Evolutionary conservation across 2,329 filamentous ascomycete species (phyloP), one percentile per base, ranked within the genome.

Genomic region (Didymella pomorum): DNA sequence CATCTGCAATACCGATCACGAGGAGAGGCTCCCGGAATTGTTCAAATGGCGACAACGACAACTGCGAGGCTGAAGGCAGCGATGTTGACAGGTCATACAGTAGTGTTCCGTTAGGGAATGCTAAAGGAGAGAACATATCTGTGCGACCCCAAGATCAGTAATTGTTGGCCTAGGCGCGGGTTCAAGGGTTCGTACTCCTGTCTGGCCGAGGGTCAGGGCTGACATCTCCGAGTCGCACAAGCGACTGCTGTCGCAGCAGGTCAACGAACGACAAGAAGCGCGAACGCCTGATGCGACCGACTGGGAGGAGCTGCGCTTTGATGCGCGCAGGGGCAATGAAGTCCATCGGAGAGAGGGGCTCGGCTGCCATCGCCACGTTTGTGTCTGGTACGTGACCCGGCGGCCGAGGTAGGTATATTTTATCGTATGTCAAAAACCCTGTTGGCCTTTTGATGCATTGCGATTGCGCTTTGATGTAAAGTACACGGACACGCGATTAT

Each of bases 61-160:
- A 82, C 73, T 96, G 92, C 29, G 91, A 92, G 29, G 88, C 84
- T n/a, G 91, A 88, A 23, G 92, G 90, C 54, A 90, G 82, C 70
- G 92, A 89, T 60, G 91, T 92, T 57, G 90, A 88, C 62, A 97
- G 85, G 75, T 97, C 90, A 83, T 95, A 97, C 69, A 97, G 84
- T 61, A 98, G 89, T 71, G 89, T 88, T 60, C 94, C 94, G 67
- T 88, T 86, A 11, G 92, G 93, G 76, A 95, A 97, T 14, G 90
- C 91, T 70, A 95, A 81, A 39, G 94, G 94, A 58, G 92, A 96
- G 79, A 98, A 97, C 88, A 95, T 93, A 78, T 92, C 93, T 97
- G 76, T 52, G 60, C 35, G 41, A 62, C 56, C 63, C 65, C 62
- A 70, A 68, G 63, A 71, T 77, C 65, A 76, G 74, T 63, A 64